phyloP scores from a whole-genome alignment of 2,329 filamentous ascomycete species.

The Capronia epimyces region DNA sequence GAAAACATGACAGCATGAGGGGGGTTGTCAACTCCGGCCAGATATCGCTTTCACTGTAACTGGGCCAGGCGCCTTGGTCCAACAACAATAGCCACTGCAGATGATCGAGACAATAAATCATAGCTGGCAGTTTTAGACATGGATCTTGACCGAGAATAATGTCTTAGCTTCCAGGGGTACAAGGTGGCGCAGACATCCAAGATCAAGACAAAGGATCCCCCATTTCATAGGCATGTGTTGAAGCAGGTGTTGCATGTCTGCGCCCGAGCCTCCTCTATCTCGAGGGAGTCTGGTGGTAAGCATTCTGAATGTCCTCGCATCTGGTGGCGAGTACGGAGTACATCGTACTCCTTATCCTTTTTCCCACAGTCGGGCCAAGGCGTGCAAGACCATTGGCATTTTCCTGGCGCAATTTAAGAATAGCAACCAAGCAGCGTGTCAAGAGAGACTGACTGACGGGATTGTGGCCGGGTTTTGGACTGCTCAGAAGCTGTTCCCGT shows the following conservation, averaged over 20 bases:
- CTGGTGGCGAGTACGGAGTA: too few species aligned
- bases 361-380: neutral
- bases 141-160: neutral
- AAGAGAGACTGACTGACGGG: neutral
- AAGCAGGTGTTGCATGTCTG: too few species aligned
- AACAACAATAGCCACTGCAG: neutral
- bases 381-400: neutral
- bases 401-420: constrained; percentile 12
- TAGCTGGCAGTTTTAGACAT: constrained; percentile 6
- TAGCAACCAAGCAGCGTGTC: constrained; percentile 10
- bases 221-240: too few species aligned
- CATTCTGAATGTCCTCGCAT: neutral
- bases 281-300: neutral
- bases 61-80: neutral
- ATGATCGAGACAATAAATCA: constrained; percentile 1
- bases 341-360: neutral
- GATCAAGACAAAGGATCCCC: neutral
- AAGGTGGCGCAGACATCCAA: neutral
- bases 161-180: neutral
- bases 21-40: too few species aligned
- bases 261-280: too few species aligned
- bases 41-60: too few species aligned
- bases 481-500: neutral
- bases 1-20: neutral
- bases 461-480: neutral